Base-by-base conservation (phyloP, 2,329 filamentous ascomycete genomes). In the Podosphaera leucotricha region DNA sequence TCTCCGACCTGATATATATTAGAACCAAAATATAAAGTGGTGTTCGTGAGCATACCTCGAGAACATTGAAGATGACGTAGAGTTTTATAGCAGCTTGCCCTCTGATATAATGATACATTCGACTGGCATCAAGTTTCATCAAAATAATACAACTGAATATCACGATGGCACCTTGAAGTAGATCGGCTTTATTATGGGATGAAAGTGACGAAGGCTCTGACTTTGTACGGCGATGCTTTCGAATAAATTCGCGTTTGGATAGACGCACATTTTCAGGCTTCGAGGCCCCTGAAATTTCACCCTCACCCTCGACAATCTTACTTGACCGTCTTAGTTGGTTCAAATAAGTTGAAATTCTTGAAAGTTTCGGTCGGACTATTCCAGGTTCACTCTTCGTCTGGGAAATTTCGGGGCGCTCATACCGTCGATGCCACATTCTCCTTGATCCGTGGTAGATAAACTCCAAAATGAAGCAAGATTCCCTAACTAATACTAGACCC, bases 21-120 rank as follows among this genome's bases (percentile, higher is more conserved):
- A 92, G 49, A 41, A 19, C 7, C 20, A 21, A 35, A 18, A 21
- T 20, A 6, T 18, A 20, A 20, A 20, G 26, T 35, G 10, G 19
- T 21, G 3, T 22, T 35, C 6, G 21, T 35, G 18, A 28, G 50
- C 59, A 47, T 56, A 77, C 75, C 62, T 98, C 90, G 4, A 98
- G 72, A 28, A 94, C 82, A 56, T 98, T 98, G 66, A 93, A 98
- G 45, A 98, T 95, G 47, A 98, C 90, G 59, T 98, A 98, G 10
- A 98, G 71, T 59, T 98, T 98, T 63, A 98, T 94, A 6, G 87
- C 86, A 1, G 86, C 87, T 60, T 98, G 90, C 0, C 85, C 90
- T 40, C 87, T 79, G 53, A 98, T 93, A 54, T 86, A 86, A 60
- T 98, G 90, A 57, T 98, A 98, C 83, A 95, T 94, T 43, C 86